A percentile compares a stretch with the other conserved stretches of the same genome.
phyloP scores from a whole-genome alignment of 2,329 filamentous ascomycete genomes.

The Stachybotrys chlorohalonatus region DNA sequence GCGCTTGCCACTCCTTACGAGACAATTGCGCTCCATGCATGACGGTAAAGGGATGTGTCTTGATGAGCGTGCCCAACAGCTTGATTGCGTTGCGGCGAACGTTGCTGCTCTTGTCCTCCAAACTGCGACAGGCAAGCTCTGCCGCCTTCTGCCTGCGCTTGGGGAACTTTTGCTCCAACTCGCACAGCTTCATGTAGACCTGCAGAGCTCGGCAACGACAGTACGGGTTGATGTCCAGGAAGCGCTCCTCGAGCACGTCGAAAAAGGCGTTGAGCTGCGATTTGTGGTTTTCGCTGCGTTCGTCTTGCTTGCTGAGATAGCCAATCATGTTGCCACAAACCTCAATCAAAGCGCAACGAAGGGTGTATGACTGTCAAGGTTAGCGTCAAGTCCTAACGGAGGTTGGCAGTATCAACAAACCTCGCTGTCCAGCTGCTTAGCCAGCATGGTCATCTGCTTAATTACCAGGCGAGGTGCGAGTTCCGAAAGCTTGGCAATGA shows the following conservation, averaged over 20 bases:
- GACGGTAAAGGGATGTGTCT: constrained; percentile 87
- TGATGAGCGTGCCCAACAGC: constrained; percentile 76
- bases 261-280: constrained; percentile 95
- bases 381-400: constrained; percentile 6
- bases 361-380: constrained; percentile 65
- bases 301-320: constrained; percentile 84
- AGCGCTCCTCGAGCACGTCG: constrained; percentile 90
- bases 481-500: constrained; percentile 88
- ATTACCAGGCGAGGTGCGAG: constrained; percentile 85
- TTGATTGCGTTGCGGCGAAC: constrained; percentile 94
- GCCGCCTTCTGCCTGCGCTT: constrained; percentile 83
- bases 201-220: constrained; percentile 87
- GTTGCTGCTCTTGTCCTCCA: constrained; percentile 98
- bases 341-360: constrained; percentile 89
- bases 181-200: constrained; percentile 84
- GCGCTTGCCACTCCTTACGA: constrained; percentile 74
- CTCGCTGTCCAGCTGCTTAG: constrained; percentile 93
- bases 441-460: constrained; percentile 92
- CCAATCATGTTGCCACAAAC: constrained; percentile 93
- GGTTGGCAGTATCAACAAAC: constrained; percentile 28
- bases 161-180: constrained; percentile 92
- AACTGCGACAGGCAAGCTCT: constrained; percentile 76
- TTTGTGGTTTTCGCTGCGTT: constrained; percentile 86
- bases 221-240: constrained; percentile 94
- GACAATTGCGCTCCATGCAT: constrained; percentile 84